Conservation (phyloP, 805 yeast genomes). For the Priceomyces medius region DNA sequence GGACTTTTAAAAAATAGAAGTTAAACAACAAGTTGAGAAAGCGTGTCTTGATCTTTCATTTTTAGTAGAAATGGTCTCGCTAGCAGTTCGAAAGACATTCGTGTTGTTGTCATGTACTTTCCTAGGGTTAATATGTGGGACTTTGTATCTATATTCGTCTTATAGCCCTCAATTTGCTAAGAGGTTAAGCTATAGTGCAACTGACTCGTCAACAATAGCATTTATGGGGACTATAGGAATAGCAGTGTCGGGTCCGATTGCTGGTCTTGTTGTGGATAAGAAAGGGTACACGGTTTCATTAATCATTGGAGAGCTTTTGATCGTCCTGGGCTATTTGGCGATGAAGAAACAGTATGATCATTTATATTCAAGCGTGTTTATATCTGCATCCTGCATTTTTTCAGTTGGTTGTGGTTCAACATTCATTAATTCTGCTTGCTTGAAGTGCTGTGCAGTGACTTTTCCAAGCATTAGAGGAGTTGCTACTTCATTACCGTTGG, state of each 20-base stretch:
- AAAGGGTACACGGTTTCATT: constrained; percentile 58
- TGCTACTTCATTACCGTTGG: constrained; percentile 73
- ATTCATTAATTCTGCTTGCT: constrained; percentile 58
- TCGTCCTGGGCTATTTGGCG: constrained; percentile 55
- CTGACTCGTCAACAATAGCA: constrained; percentile 63
- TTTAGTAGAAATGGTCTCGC: constrained; percentile 12
- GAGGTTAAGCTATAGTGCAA: constrained; percentile 55
- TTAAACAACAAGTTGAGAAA: neutral
- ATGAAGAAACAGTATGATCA: constrained; percentile 51
- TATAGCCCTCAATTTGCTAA: constrained; percentile 75
- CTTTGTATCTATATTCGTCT: constrained; percentile 71
- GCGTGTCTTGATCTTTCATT: neutral
- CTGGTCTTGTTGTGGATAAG: constrained; percentile 63
- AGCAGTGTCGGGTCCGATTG: constrained; percentile 62
- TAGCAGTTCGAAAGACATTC: constrained; percentile 21
- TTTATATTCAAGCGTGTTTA: constrained; percentile 34
- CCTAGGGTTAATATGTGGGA: constrained; percentile 64
- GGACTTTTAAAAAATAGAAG: neutral
- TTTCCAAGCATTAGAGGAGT: constrained; percentile 69
- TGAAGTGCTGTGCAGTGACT: constrained; percentile 71
- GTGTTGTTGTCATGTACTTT: constrained; percentile 32
- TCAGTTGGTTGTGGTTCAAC: constrained; percentile 71
- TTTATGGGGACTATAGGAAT: constrained; percentile 68
- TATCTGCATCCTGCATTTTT: constrained; percentile 48
- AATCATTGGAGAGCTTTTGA: constrained; percentile 47